Conservation (phyloP, 805 yeast genomes). For the Cyberlindnera euphorbiiphila region DNA sequence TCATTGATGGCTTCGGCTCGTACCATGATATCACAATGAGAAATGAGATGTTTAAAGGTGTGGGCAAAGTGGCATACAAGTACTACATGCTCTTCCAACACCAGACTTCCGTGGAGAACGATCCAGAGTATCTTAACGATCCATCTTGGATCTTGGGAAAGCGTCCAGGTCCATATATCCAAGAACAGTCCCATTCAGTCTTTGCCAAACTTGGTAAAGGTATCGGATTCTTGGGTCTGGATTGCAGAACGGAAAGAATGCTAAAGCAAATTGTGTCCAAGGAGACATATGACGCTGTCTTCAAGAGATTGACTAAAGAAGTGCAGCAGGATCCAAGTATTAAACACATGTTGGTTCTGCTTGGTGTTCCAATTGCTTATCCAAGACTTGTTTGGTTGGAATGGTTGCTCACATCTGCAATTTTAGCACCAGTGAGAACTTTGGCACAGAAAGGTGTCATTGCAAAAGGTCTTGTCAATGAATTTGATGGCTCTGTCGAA, state of each 20-base stretch:
- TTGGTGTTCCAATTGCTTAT: conserved; percentile 94
- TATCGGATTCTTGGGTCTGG: conserved; percentile 73
- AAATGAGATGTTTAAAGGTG: conserved; percentile 59
- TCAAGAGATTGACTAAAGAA: conserved; percentile 57
- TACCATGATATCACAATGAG: conserved; percentile 74
- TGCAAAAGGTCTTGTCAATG: conserved; percentile 75
- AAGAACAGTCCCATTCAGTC: conserved; percentile 60
- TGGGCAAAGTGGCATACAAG: conserved; percentile 78
- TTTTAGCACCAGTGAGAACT: conserved; percentile 60
- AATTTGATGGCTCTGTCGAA: conserved; percentile 89
- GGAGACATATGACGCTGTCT: conserved; percentile 56
- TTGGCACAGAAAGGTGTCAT: conserved; percentile 59
- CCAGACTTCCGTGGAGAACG: conserved; percentile 51
- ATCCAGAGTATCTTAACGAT: conserved; percentile 37
- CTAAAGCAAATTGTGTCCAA: conserved; percentile 50
- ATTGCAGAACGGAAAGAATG: conserved; percentile 89
- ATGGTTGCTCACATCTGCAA: conserved; percentile 56
- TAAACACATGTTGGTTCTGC: conserved; percentile 74
- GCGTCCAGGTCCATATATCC: conserved; percentile 63
- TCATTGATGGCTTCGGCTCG: conserved; percentile 94
- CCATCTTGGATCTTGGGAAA: conserved; percentile 62
- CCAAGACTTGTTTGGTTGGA: conserved; percentile 94
- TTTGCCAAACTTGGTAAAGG: conserved; percentile 72
- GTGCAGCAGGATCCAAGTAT: conserved; percentile 45
- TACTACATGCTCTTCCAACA: conserved; percentile 93